Conservation (phyloP, 345 rosid genomes). For the Acer saccharum region DNA sequence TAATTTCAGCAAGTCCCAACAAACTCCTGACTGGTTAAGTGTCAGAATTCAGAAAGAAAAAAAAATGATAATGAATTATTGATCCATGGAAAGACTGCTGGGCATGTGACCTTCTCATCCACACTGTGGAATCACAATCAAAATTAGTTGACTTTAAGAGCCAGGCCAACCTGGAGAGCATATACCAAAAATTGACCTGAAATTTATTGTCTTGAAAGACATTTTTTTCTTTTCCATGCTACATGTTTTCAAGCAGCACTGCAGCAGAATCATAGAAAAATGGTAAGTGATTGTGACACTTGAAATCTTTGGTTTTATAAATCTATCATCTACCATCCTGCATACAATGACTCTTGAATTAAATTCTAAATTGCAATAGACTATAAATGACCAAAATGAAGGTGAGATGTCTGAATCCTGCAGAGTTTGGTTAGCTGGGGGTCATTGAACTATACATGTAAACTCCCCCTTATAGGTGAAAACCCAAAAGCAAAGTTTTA, state of each 20-base stretch:
- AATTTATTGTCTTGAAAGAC: background rate
- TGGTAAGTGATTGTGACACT: background rate
- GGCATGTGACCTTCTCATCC: background rate
- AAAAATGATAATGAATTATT: background rate
- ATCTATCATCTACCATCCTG: background rate
- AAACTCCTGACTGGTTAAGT: too few species aligned
- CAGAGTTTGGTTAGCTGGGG: background rate
- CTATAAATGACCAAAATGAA: too few species aligned
- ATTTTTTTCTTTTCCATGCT: background rate
- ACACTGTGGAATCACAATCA: constrained; percentile 11
- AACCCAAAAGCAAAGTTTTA: background rate
- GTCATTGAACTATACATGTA: background rate
- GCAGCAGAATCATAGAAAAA: background rate
- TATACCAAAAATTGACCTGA: constrained; percentile 2
- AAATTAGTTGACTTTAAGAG: constrained; percentile 6
- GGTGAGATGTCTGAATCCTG: background rate
- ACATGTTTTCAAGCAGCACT: background rate
- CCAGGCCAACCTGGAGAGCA: constrained; percentile 17
- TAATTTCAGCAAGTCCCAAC: too few species aligned
- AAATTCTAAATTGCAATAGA: too few species aligned
- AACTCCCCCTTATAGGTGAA: background rate
- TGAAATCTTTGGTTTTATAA: background rate
- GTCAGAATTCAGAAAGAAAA: too few species aligned
- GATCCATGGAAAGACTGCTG: background rate
- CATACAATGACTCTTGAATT: background rate